Evolutionary conservation across 2,329 filamentous ascomycete genomes (phyloP), one percentile per base, ranked within the genome.

Genomic region (Hymenoscyphus occultus): DNA sequence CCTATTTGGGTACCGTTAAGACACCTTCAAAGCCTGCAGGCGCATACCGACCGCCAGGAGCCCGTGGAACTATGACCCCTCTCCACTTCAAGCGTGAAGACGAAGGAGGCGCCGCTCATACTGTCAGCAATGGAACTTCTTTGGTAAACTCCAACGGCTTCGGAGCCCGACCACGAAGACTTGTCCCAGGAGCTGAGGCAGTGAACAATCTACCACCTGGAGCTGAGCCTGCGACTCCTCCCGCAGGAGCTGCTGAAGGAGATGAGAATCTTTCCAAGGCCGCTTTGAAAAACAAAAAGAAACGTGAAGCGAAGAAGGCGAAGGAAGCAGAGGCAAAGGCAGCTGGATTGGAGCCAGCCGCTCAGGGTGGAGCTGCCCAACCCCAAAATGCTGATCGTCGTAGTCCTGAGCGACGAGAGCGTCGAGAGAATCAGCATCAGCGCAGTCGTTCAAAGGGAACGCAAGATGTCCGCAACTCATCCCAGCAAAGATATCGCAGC

Each of bases 21-120:
- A 94, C 93, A 3, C 93, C 95, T 4, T 95, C 92, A 67, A 99
- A 99, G 82, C 93, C 95, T 56, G 93, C 92, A n/a, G 95, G 95
- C 71, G 95, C 95, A 2, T 99, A 99, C 77, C 90, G 95, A 58
- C 95, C 95, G 48, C 95, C 95, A 2, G 95, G 95, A 70, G 95
- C 95, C 35, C 90, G 95, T 71, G 95, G 95, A 61, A 88, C 90
- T 68, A 85, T 88, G 62, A 98, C 95, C 0, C 95, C 95, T 10
- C 82, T 98, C 68, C 91, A 95, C 72, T 99, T 98, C 83, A 96
- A 96, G 83, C 92, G 95, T 65, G 95, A 99, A 78, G 95, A 99
- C 70, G 92, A 99, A 79, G 95, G 95, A 61, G 95, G 95, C 62
- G 91, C 91, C 9, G 93, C 94, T 6, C 96, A 93, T 75, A 82